Evolutionary conservation across 352 stramenopile genomes (phyloP).

Genomic region (Globisporangium orthogonon): DNA sequence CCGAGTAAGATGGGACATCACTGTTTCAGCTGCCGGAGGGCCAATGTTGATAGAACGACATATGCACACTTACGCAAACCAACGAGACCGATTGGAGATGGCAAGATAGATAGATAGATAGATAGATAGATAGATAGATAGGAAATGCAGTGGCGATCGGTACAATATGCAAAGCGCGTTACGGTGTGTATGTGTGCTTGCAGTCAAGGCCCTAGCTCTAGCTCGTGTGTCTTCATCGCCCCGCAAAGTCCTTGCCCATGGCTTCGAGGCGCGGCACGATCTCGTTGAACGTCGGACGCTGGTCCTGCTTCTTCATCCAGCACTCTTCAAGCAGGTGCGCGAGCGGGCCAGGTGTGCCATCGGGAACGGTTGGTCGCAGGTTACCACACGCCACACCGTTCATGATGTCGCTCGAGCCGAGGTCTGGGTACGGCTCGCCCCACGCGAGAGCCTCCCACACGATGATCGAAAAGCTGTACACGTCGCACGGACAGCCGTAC

Average conservation of each 20-base stretch:
- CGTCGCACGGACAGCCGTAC: constrained; percentile 73
- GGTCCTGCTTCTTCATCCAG: constrained; percentile 83
- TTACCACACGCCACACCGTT: constrained; percentile 75
- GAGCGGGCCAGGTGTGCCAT: constrained; percentile 47
- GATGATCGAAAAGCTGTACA: constrained; percentile 89
- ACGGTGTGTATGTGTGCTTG: background rate
- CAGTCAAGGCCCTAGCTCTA: background rate
- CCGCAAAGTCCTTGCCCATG: constrained; percentile 70
- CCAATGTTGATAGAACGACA: background rate
- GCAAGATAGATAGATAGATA: background rate
- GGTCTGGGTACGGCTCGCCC: constrained; percentile 71
- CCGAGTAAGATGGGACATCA: background rate
- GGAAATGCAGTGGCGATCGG: background rate
- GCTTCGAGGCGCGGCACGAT: constrained; percentile 73
- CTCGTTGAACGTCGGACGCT: constrained; percentile 77
- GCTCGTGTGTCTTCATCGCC: constrained; percentile 2
- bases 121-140: background rate
- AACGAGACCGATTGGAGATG: background rate
- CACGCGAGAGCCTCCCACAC: constrained; percentile 81
- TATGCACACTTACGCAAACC: no score
- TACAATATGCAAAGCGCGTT: background rate
- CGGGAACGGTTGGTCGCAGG: constrained; percentile 59
- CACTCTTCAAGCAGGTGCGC: constrained; percentile 67
- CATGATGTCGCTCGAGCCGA: constrained; percentile 83
- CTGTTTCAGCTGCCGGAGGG: background rate